A percentile compares a stretch with the other conserved stretches of the same genome.
Evolutionary conservation across 1,139 yeast genomes (phyloP).

Genomic region (Pichia sp.): DNA sequence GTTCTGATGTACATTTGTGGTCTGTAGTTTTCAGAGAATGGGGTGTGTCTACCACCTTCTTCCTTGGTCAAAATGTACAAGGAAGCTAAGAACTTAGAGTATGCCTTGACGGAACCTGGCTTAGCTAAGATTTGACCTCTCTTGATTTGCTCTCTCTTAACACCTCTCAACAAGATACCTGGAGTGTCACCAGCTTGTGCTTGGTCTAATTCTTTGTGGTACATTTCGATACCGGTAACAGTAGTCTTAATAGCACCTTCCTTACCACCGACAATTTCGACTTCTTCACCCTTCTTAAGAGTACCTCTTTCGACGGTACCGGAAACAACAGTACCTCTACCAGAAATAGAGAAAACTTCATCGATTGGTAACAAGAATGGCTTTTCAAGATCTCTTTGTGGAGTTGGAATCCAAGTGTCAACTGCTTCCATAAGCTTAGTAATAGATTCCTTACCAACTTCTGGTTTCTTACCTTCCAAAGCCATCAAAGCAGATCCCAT

Average conservation of each 20-base stretch:
- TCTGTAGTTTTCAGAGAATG: conserved; percentile 95
- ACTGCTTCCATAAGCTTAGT: conserved; percentile 82
- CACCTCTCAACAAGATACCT: conserved; percentile 95
- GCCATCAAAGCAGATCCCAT: conserved; percentile 99
- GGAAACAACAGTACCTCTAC: conserved; percentile 99
- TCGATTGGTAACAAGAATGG: conserved; percentile 97
- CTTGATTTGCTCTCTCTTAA: conserved; percentile 92
- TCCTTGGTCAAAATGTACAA: conserved; percentile 88
- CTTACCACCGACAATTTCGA: conserved; percentile 92
- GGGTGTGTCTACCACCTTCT: conserved; percentile 99
- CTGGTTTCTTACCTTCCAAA: conserved; percentile 79
- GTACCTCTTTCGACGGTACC: conserved; percentile 99
- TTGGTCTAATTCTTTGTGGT: conserved; percentile 94
- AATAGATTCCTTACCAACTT: conserved; percentile 86
- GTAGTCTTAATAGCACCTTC: conserved; percentile 85
- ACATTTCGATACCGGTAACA: conserved; percentile 98
- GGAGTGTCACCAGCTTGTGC: conserved; percentile 99
- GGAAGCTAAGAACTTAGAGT: conserved; percentile 90
- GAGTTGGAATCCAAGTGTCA: conserved; percentile 94
- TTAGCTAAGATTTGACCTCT: conserved; percentile 98
- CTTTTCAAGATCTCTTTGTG: conserved; percentile 90
- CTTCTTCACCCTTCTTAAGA: conserved; percentile 96
- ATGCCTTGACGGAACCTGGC: conserved; percentile 89
- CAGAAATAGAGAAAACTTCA: conserved; percentile 96
- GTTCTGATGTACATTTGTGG: conserved; percentile 98